Base-by-base conservation (phyloP, 202 grass and related monocot genomes). In the Bolboschoenoplectus hybrid region DNA sequence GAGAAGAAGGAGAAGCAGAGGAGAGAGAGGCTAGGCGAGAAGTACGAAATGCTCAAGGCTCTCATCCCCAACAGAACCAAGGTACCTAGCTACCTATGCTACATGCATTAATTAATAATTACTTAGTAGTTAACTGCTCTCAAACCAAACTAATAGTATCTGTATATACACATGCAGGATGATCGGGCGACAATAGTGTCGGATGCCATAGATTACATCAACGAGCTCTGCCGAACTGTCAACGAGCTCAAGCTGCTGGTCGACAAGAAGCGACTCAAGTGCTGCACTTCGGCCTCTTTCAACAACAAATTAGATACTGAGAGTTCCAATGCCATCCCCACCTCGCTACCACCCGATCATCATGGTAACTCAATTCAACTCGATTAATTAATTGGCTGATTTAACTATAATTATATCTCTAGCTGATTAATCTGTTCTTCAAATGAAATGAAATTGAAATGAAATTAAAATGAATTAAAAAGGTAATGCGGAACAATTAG, bases 1-100 rank as follows among this genome's bases (percentile, higher is more conserved):
- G 90, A 91, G 88, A 95, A 98, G 75, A 98, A 98, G 50, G 96
- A 98, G 90, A 98, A 98, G 93, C 93, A 98, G 85, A 91, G 96
- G 80, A 89, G 96, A 67, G 89, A 85, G 80, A 87, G 93, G 57
- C 90, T 98, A 5, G 85, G 82, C 32, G 92, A 94, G 85, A 98
- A 98, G 90, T 98, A 82, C 77, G 89, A 85, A 6, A 87, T 89
- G 41, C 93, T 98, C 57, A 94, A 94, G 89, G 88, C 86, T 10
- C 90, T 98, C 68, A 94, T 98, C 51, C 96, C 96, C 77, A 96
- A 96, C 86, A 85, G 91, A 26, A 98, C 93, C 12, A 98, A 98
- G 26, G 26, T 26, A 26, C 26, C 26, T 26, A 26, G 26, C 26
- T 26, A 26, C 26, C 26, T 26, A 26, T 26, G 26, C 26, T 26